Conservation (phyloP, 2,329 filamentous ascomycete genomes). For the Emericellopsis cladophorae region DNA sequence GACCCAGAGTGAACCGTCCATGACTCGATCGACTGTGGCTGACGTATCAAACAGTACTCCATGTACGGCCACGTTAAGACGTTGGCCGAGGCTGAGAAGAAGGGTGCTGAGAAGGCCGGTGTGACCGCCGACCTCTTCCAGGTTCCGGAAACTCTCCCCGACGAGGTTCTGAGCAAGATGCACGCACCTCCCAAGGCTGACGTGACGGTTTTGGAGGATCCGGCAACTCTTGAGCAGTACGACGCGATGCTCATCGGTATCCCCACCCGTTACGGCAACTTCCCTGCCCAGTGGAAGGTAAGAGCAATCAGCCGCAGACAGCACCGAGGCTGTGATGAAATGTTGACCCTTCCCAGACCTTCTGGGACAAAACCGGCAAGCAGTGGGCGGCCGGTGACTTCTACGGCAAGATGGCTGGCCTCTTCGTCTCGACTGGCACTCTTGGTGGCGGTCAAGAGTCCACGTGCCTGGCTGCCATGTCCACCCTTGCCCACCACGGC, state of each 20-base stretch:
- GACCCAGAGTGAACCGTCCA: background rate
- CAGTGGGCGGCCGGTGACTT: constrained; percentile 71
- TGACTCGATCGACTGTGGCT: background rate
- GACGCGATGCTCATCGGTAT: constrained; percentile 89
- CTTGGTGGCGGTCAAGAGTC: constrained; percentile 87
- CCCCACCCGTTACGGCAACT: constrained; percentile 93
- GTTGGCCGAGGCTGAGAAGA: constrained; percentile 81
- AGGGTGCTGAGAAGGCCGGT: constrained; percentile 78
- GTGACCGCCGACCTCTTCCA: constrained; percentile 74
- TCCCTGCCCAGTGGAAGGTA: constrained; percentile 86
- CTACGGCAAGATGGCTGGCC: constrained; percentile 78
- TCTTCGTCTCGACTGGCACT: constrained; percentile 82
- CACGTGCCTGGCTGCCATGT: constrained; percentile 69
- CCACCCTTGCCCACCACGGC: constrained; percentile 83
- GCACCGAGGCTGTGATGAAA: background rate
- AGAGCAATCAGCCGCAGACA: background rate
- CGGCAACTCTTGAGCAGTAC: constrained; percentile 54
- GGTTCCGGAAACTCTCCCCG: constrained; percentile 74
- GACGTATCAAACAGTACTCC: constrained; percentile 55
- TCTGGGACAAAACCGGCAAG: constrained; percentile 82
- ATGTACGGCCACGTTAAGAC: constrained; percentile 84
- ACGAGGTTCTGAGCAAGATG: constrained; percentile 84
- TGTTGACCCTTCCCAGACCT: constrained; percentile 26
- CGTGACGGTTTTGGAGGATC: constrained; percentile 49
- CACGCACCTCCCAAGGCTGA: constrained; percentile 68